A percentile compares a stretch with the other conserved stretches of the same genome.
Evolutionary conservation across 441 rosid species (phyloP).

Genomic region (Rhodomyrtus psidioides): DNA sequence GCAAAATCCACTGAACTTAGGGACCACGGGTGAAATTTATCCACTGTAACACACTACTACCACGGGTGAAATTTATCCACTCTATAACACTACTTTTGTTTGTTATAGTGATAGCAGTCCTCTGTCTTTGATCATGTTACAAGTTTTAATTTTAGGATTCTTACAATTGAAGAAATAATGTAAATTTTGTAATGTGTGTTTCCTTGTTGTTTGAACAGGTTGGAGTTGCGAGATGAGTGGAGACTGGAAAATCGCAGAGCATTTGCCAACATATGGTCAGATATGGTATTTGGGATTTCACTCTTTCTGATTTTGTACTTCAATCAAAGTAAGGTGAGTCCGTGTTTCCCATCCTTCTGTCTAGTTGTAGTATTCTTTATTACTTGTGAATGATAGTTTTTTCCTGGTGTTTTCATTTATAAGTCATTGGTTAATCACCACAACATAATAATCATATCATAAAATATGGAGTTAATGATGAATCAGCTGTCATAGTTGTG

Average conservation of each 20-base stretch:
- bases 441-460: not conserved
- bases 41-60: no score
- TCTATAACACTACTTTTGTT: not conserved
- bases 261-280: conserved; percentile 95
- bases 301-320: conserved; percentile 64
- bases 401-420: not conserved
- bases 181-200: not conserved
- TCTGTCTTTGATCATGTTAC: not conserved
- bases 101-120: not conserved
- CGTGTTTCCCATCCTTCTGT: not conserved
- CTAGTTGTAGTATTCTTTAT: not conserved
- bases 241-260: conserved; percentile 83
- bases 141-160: not conserved
- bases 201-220: conserved; percentile 37
- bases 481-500: not conserved
- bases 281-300: conserved; percentile 83
- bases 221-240: conserved; percentile 80
- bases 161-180: not conserved
- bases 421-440: not conserved
- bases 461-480: not conserved
- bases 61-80: not conserved
- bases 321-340: conserved; percentile 82
- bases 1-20: not conserved
- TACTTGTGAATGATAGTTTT: not conserved
- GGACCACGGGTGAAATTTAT: not conserved